A percentile compares a stretch with the other conserved stretches of the same genome.
These are phyloP conservation scores for Coniferiporia weirii DNA, from an alignment of 1,284 basidiomycete genomes.

Conservation along the genomic window DNA sequence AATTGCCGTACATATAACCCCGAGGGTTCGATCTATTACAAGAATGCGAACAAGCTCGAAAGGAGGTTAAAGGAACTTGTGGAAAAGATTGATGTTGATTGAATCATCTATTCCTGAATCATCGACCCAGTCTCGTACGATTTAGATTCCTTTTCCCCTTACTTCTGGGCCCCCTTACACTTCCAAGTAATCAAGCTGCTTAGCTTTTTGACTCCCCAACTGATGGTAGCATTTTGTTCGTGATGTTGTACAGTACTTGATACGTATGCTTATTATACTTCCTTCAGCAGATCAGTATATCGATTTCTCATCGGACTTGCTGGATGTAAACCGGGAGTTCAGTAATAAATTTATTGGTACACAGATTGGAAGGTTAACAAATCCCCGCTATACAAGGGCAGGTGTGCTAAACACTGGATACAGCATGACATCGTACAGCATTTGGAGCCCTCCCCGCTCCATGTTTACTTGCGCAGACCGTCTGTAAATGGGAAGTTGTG, in stretches of 20 bases:
- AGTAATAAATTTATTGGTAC: conserved; percentile 1
- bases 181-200: too few relatives aligned
- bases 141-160: not conserved
- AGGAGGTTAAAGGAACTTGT: conserved; percentile 53
- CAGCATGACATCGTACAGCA: not conserved
- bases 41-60: conserved; percentile 84
- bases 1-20: conserved; percentile 93
- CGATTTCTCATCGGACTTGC: not conserved
- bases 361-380: not conserved
- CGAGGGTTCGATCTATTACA: conserved; percentile 79
- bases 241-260: not conserved
- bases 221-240: not conserved
- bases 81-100: conserved; percentile 28
- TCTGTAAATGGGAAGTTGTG: conserved; percentile 28
- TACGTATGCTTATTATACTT: conserved; percentile 1
- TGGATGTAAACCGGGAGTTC: not conserved
- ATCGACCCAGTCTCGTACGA: not conserved
- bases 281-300: not conserved
- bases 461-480: conserved; percentile 34
- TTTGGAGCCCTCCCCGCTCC: not conserved
- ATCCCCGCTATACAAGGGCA: not conserved
- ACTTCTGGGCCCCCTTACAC: not conserved
- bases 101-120: not conserved
- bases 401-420: not conserved
- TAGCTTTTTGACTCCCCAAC: too few relatives aligned